Evolutionary conservation across 2,329 filamentous ascomycete genomes (phyloP).

Genomic region (Capronia coronata): DNA sequence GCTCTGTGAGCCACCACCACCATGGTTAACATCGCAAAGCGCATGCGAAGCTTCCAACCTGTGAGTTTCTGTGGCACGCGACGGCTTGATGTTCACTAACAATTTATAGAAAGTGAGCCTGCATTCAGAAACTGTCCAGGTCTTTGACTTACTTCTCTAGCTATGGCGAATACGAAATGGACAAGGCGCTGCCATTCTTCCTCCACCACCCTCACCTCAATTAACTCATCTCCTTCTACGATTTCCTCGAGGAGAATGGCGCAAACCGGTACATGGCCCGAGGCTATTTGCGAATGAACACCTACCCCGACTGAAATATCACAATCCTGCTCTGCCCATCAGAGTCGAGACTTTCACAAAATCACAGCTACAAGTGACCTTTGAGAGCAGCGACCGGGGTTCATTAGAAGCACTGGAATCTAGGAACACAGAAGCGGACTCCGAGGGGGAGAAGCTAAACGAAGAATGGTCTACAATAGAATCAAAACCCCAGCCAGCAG

Average conservation of each 20-base stretch:
- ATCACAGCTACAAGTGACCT: slow-evolving; percentile 40
- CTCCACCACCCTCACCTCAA: slow-evolving; percentile 40
- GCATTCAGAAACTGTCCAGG: neutral
- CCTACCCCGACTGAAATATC: slow-evolving; percentile 83
- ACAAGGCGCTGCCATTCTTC: slow-evolving; percentile 74
- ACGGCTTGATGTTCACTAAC: slow-evolving; percentile 5
- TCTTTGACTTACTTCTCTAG: slow-evolving; percentile 40
- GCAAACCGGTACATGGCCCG: slow-evolving; percentile 36
- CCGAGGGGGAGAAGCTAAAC: slow-evolving; percentile 3
- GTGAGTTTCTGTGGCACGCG: slow-evolving; percentile 47
- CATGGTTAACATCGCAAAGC: slow-evolving; percentile 50
- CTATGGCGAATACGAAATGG: slow-evolving; percentile 70
- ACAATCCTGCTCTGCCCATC: slow-evolving; percentile 83
- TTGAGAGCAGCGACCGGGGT: slow-evolving; percentile 27
- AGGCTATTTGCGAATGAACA: slow-evolving; percentile 85
- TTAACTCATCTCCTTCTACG: slow-evolving; percentile 36
- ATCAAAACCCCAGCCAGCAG: slow-evolving; percentile 14
- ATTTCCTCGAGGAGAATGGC: slow-evolving; percentile 38
- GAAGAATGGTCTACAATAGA: slow-evolving; percentile 15
- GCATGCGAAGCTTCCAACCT: slow-evolving; percentile 66
- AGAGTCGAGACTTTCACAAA: slow-evolving; percentile 59
- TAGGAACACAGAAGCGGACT: neutral
- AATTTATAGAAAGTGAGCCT: slow-evolving; percentile 13
- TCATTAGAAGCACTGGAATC: slow-evolving; percentile 10
- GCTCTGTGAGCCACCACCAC: slow-evolving; percentile 22